These are phyloP conservation scores for Fusarium floridanum DNA, from an alignment of 2,329 filamentous ascomycete genomes.

Conservation along the genomic window DNA sequence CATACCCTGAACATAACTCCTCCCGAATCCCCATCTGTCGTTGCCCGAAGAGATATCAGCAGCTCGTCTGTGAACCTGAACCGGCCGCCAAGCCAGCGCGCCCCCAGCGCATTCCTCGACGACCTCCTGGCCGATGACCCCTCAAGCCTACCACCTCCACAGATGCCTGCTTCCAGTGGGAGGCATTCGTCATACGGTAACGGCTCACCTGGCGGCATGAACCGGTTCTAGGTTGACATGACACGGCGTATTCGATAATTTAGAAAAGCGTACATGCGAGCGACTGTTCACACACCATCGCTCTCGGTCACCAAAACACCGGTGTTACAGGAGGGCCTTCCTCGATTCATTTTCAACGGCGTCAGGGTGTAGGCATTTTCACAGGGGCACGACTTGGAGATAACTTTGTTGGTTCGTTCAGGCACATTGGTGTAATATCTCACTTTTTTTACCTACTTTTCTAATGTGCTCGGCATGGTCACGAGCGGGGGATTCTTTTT, in stretches of 20 bases:
- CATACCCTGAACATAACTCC: conserved; percentile 65
- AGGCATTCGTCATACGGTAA: conserved; percentile 42
- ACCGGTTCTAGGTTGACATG: conserved; percentile 42
- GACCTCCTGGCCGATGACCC: conserved; percentile 86
- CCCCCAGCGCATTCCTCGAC: conserved; percentile 90
- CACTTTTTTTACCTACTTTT: conserved; percentile 15
- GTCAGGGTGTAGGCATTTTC: conserved; percentile 40
- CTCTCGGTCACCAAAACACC: conserved; percentile 28
- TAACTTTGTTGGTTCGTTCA: conserved; percentile 25
- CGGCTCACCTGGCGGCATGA: conserved; percentile 39
- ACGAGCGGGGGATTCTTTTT: conserved; percentile 21
- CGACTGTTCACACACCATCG: conserved; percentile 18
- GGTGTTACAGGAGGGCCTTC: conserved; percentile 22
- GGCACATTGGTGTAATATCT: conserved; percentile 31
- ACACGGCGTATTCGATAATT: conserved; percentile 13
- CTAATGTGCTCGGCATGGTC: conserved; percentile 35
- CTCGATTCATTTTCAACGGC: conserved; percentile 41
- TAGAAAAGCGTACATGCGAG: conserved; percentile 26
- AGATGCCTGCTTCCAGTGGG: conserved; percentile 50
- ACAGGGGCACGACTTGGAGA: conserved; percentile 32
- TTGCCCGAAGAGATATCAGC: conserved; percentile 65
- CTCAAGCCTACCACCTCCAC: conserved; percentile 61
- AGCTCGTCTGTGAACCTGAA: conserved; percentile 76
- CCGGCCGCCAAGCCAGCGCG: conserved; percentile 73
- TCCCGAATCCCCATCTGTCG: conserved; percentile 73